Conservation (phyloP, 73 alveolate genomes). For the Durusdinium trenchii region DNA sequence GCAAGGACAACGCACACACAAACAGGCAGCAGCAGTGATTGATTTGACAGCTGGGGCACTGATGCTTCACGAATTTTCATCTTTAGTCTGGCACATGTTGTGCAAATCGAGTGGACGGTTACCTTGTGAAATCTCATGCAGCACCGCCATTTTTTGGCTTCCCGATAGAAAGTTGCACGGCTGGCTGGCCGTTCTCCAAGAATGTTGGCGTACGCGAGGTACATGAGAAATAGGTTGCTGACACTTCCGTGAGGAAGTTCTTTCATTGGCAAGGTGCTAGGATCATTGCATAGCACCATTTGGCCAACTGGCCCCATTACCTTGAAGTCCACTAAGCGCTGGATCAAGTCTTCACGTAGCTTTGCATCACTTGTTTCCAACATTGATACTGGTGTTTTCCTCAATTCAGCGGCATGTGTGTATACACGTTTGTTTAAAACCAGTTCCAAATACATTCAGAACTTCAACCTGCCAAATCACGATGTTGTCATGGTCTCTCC, state of each 20-base stretch:
- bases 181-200: neutral
- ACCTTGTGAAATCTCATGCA: neutral
- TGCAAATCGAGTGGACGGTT: neutral
- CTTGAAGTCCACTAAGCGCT: neutral
- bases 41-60: neutral
- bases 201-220: neutral
- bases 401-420: too few species aligned
- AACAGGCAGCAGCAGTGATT: too few species aligned
- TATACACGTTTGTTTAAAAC: too few species aligned
- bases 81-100: neutral
- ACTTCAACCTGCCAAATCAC: too few species aligned
- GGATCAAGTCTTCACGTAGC: neutral
- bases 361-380: too few species aligned
- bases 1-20: too few species aligned
- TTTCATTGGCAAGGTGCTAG: neutral
- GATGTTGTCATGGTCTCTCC: too few species aligned
- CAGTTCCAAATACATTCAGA: too few species aligned
- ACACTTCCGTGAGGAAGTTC: slow-evolving; percentile 5
- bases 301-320: neutral
- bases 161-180: neutral
- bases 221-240: neutral
- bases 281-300: neutral
- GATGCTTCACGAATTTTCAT: neutral
- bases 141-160: neutral
- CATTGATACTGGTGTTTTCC: too few species aligned